phyloP scores from a whole-genome alignment of 441 rosid genomes.

The Pelargonium citronellum region DNA sequence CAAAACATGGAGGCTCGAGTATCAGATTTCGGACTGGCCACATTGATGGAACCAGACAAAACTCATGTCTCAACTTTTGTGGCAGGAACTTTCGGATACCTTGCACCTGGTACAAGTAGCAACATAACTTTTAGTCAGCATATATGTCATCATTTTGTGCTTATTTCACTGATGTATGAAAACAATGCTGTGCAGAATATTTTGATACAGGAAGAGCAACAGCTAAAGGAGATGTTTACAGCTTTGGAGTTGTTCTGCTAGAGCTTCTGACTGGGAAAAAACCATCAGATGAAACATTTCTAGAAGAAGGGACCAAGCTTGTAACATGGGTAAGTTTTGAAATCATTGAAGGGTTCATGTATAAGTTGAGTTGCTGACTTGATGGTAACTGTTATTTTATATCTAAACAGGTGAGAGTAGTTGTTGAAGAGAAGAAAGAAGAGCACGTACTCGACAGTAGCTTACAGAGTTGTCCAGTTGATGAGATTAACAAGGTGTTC shows the following conservation, averaged over 20 bases:
- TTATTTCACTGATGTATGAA: conserved; percentile 3
- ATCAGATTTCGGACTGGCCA: conserved; percentile 80
- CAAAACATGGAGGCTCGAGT: conserved; percentile 77
- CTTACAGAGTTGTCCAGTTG: conserved; percentile 42
- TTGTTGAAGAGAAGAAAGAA: conserved; percentile 59
- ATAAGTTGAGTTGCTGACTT: neutral
- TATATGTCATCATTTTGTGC: conserved; percentile 4
- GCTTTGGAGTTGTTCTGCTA: conserved; percentile 73
- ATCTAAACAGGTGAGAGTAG: conserved; percentile 50
- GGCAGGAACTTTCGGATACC: conserved; percentile 85
- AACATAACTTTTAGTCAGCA: neutral
- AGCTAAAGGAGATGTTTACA: conserved; percentile 78
- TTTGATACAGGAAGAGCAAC: conserved; percentile 80
- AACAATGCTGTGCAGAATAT: conserved; percentile 44
- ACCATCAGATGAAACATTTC: conserved; percentile 67
- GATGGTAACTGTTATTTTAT: neutral
- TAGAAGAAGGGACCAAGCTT: conserved; percentile 83
- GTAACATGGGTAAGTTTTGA: conserved; percentile 64
- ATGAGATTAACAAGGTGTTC: conserved; percentile 52
- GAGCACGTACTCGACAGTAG: conserved; percentile 52
- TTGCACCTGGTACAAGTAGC: conserved; percentile 58
- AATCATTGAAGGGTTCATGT: neutral
- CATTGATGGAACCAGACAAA: conserved; percentile 71
- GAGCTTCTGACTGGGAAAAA: conserved; percentile 75
- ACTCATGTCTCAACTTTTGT: conserved; percentile 79